Evolutionary conservation across 495 filamentous ascomycete genomes (phyloP).

Genomic region (Hyaloscypha variabilis): DNA sequence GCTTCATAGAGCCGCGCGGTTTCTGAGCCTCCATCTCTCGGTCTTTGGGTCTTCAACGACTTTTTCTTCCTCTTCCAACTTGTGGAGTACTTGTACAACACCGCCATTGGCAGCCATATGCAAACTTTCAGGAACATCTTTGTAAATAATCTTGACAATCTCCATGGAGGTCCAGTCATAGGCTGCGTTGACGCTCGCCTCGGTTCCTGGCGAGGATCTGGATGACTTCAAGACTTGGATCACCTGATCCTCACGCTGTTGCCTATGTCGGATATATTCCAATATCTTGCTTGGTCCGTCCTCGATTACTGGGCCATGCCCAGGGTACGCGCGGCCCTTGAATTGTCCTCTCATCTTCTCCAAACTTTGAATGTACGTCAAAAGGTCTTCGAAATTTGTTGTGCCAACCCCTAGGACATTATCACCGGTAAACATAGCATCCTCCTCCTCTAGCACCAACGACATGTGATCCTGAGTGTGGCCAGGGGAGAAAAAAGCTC

Average conservation of each 20-base stretch:
- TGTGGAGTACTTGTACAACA: constrained; percentile 67
- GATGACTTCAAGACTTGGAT: constrained; percentile 61
- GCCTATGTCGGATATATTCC: constrained; percentile 84
- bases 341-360: constrained; percentile 69
- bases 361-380: constrained; percentile 71
- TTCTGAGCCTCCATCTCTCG: constrained; percentile 57
- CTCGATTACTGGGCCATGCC: constrained; percentile 77
- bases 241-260: constrained; percentile 80
- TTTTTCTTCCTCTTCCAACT: constrained; percentile 69
- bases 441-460: constrained; percentile 71
- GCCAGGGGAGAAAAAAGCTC: constrained; percentile 77
- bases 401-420: constrained; percentile 95
- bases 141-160: constrained; percentile 84
- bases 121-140: constrained; percentile 73
- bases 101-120: constrained; percentile 73
- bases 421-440: constrained; percentile 91
- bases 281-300: constrained; percentile 64
- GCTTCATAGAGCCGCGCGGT: constrained; percentile 45
- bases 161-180: constrained; percentile 70
- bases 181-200: constrained; percentile 24
- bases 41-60: constrained; percentile 48
- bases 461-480: constrained; percentile 88
- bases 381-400: constrained; percentile 85
- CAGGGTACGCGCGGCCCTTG: constrained; percentile 78
- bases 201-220: constrained; percentile 31